Base-by-base conservation (phyloP, 345 rosid genomes). In the Raphanus sativus region DNA sequence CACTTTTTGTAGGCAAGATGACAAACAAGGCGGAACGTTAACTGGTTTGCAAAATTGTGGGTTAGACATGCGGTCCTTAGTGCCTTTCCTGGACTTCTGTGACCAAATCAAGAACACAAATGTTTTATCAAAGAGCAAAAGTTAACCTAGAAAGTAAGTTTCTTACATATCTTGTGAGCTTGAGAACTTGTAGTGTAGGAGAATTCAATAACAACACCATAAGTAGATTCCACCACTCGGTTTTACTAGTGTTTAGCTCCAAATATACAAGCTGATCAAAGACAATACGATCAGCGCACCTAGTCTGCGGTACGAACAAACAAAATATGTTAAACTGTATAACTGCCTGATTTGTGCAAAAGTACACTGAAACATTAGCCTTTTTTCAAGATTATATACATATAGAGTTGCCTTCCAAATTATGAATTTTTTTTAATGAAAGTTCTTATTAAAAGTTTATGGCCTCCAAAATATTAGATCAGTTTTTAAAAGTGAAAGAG, bases 181-280 rank as follows among this genome's bases (percentile, higher is more conserved):
- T 73, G 69, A 73, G 52, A 62, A 32, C 76, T 62, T 33, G 69
- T 12, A 73, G 33, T n/a, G 50, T 55, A 30, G 76, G 34, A 62
- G 76, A 17, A 8, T 21, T 62, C 45, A 5, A 8, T 2, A 73
- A 62, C 69, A 73, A 32, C 13, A 21, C 8, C 69, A 21, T 25
- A 12, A 73, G 76, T 60, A 73, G 68, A 62, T 62, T 58, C 16
- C 68, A 62, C 76, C 68, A 45, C 32, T 72, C 48, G 61, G 11
- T 7, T 62, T 72, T 48, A 16, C 32, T 72, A 16, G 76, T 62
- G 30, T 21, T 30, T 62, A 62, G 36, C 76, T 72, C 60, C 68
- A 72, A 45, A 17, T 72, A 29, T 48, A 62, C 68, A 7, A 70
- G 74, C 74, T 58, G 54, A 9, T n/a, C 24, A 40, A 58, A 36